Conservation (phyloP, 2,329 filamentous ascomycete genomes). For the Rasamsonia emersonii region DNA sequence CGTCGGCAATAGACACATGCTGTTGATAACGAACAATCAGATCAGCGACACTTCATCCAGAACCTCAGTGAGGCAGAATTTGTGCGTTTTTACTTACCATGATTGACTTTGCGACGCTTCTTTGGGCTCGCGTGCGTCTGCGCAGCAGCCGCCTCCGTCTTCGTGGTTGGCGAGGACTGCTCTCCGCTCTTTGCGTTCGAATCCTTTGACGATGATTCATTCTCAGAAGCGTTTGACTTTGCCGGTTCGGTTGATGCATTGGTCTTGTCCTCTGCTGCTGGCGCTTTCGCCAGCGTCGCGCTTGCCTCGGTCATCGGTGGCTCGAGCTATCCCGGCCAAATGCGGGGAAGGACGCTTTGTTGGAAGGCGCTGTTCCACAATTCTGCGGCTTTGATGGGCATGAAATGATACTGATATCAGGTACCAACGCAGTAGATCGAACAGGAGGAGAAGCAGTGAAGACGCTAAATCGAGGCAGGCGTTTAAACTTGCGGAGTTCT, state of each 20-base stretch:
- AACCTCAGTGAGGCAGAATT: background rate
- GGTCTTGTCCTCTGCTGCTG: constrained; percentile 2
- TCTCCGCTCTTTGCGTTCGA: constrained; percentile 20
- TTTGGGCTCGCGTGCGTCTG: constrained; percentile 52
- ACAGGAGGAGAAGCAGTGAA: too few relatives aligned
- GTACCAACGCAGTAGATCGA: constrained; percentile 10
- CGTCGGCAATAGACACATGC: constrained; percentile 83
- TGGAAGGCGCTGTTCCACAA: too few relatives aligned
- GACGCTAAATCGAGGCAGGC: too few relatives aligned
- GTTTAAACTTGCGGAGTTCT: too few relatives aligned
- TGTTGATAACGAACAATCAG: constrained; percentile 38
- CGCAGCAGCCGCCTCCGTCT: constrained; percentile 24
- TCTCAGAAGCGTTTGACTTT: constrained; percentile 5
- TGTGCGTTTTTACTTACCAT: constrained; percentile 49
- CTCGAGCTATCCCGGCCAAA: too few relatives aligned
- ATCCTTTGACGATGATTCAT: constrained; percentile 18
- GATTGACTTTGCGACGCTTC: constrained; percentile 83
- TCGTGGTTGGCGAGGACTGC: constrained; percentile 20
- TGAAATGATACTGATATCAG: too few relatives aligned
- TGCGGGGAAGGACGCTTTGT: too few relatives aligned
- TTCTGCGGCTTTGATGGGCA: too few relatives aligned
- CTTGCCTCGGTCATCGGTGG: constrained; percentile 10
- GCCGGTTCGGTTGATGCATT: constrained; percentile 12
- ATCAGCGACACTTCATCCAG: constrained; percentile 1
- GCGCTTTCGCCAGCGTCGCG: constrained; percentile 1